These are phyloP conservation scores for Podila verticillata DNA, from an alignment of 192 early-diverging fungal species.

Conservation along the genomic window DNA sequence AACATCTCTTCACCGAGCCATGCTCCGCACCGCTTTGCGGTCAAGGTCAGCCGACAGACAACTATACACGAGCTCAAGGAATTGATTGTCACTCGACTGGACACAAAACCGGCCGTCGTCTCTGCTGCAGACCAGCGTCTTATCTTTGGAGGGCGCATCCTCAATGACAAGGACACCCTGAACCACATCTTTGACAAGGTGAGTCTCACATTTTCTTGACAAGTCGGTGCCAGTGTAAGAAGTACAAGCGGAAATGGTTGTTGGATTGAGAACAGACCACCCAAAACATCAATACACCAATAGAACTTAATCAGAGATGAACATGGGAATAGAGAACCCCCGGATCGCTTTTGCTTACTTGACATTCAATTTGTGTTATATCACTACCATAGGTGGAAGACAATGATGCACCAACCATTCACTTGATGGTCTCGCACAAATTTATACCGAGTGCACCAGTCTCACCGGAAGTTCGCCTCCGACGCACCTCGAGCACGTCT, in stretches of 20 bases:
- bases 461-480: conserved; percentile 5
- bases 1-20: conserved; percentile 32
- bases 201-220: neutral
- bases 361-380: too few relatives aligned
- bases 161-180: conserved; percentile 34
- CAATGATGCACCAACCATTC: conserved; percentile 26
- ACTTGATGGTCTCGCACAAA: conserved; percentile 31
- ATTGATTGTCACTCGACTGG: conserved; percentile 29
- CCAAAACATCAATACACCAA: neutral
- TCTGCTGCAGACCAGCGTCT: conserved; percentile 24
- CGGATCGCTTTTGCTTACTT: too few relatives aligned
- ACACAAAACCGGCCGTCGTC: neutral
- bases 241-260: neutral
- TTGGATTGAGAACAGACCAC: neutral
- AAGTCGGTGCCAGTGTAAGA: neutral
- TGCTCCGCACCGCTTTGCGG: conserved; percentile 19
- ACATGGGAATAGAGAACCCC: too few relatives aligned
- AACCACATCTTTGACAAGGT: conserved; percentile 43
- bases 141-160: conserved; percentile 40
- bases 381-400: conserved; percentile 24
- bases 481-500: conserved; percentile 1
- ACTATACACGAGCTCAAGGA: conserved; percentile 33
- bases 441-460: conserved; percentile 1
- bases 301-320: too few relatives aligned
- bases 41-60: conserved; percentile 13